phyloP scores from a whole-genome alignment of 192 early-diverging fungal species.

The Backusella macrospora region DNA sequence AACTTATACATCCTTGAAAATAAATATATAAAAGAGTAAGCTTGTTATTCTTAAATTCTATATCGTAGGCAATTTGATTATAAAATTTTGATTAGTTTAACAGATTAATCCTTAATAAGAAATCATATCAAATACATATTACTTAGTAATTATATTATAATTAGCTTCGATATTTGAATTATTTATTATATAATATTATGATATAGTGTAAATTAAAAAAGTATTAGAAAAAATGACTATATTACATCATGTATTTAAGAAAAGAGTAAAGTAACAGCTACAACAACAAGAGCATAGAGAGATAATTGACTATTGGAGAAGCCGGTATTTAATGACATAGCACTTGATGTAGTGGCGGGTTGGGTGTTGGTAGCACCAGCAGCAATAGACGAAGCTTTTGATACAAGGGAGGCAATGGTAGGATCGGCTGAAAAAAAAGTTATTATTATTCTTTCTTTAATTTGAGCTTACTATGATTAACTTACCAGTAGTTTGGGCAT shows the following conservation, averaged over 20 bases:
- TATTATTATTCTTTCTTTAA: background rate
- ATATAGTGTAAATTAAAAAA: background rate
- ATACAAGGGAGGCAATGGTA: background rate
- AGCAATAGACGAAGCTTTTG: background rate
- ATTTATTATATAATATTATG: background rate
- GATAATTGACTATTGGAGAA: background rate
- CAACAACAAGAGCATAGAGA: background rate
- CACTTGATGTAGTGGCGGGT: background rate
- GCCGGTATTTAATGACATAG: background rate
- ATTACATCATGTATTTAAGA: conserved; percentile 6
- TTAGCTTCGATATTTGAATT: background rate
- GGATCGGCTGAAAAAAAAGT: background rate
- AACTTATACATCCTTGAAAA: no score
- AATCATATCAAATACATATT: background rate
- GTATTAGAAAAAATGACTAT: background rate
- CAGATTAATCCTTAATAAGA: background rate
- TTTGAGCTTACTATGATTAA: background rate
- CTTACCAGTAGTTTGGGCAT: background rate
- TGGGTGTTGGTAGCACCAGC: background rate
- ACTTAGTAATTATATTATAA: background rate
- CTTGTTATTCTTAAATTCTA: no score
- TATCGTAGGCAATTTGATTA: no score
- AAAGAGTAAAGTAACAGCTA: background rate
- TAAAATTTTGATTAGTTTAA: background rate
- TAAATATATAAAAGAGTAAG: no score